Evolutionary conservation across 1,139 yeast genomes (phyloP), one percentile per base, ranked within the genome.

Genomic region (Lodderomyces pseudojiufengensis): DNA sequence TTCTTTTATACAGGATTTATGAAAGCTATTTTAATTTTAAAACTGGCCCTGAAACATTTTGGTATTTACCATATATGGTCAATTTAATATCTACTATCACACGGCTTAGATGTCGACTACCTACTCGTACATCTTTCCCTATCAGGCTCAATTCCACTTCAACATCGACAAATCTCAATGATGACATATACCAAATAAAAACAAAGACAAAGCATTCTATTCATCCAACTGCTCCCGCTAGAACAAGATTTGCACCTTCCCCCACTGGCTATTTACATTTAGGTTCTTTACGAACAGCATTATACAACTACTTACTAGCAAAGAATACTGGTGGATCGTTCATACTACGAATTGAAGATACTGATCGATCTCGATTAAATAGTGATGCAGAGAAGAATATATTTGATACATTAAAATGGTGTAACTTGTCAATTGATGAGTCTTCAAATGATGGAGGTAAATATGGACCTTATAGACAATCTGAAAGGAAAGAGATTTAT

Each of bases 201-300:
- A 18, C 7, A 18, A 18, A 18, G 7, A 18, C 20, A 5, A 18
- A 18, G 20, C 5, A 32, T 20, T 32, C 31, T 12, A 28, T 33
- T 12, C 31, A 33, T 27, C 36, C 36, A 3, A n/a, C 20, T 6
- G 22, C 27, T 5, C 95, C 95, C 0, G 95, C 82, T 0, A 61
- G 96, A 44, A 87, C 97, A 2, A 65, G 99, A 47, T 92, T 92
- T 61, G 99, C 99, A 0, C 98, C 99, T 1, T 90, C 97, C 2
- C 99, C 99, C 1, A 92, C 99, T 0, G 99, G 99, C 0, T 76
- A 76, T 44, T 68, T 94, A 26, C 99, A 92, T 55, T 58, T 94
- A 39, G 99, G 99, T 0, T 88, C 97, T 0, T 58, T 94, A 33
- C 65, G 99, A 53, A 92, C 99, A 0, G 97, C 98, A 0, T 59